phyloP scores from a whole-genome alignment of 352 stramenopile genomes.

The Phytophthora sansomeana region DNA sequence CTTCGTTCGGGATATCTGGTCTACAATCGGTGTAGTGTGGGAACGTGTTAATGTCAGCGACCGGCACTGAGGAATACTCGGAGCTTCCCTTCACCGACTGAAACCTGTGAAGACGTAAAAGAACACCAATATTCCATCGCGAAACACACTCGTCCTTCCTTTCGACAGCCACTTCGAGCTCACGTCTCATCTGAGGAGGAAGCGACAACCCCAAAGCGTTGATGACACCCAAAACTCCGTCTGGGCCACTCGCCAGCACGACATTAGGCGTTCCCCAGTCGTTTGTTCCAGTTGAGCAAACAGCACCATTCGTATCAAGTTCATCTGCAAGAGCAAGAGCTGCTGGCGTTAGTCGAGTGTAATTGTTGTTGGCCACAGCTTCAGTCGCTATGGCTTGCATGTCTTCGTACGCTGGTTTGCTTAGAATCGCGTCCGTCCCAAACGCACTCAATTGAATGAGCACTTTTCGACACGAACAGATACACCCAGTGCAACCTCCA shows the following conservation, averaged over 20 bases:
- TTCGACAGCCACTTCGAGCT: slow-evolving; percentile 25
- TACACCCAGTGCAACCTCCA: slow-evolving; percentile 16
- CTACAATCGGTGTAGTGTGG: slow-evolving; percentile 37
- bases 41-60: slow-evolving; percentile 37
- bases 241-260: slow-evolving; percentile 11
- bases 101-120: slow-evolving; percentile 35
- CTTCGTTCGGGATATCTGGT: slow-evolving; percentile 29
- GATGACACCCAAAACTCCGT: slow-evolving; percentile 18
- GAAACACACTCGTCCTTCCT: slow-evolving; percentile 28
- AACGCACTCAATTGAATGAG: slow-evolving; percentile 29
- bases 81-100: slow-evolving; percentile 23
- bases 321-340: slow-evolving; percentile 19
- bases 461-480: slow-evolving; percentile 34
- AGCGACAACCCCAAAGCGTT: slow-evolving; percentile 21
- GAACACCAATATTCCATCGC: slow-evolving; percentile 25
- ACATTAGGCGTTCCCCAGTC: slow-evolving; percentile 32
- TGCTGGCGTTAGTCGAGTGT: not conserved
- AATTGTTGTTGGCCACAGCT: slow-evolving; percentile 8
- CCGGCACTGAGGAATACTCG: slow-evolving; percentile 31
- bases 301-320: slow-evolving; percentile 20
- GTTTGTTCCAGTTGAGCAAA: slow-evolving; percentile 24
- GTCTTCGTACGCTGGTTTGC: slow-evolving; percentile 28
- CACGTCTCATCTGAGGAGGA: slow-evolving; percentile 24
- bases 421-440: slow-evolving; percentile 23
- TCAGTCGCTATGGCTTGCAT: slow-evolving; percentile 22